Evolutionary conservation across 805 yeast genomes (phyloP).

Genomic region (Pichia scutulata): DNA sequence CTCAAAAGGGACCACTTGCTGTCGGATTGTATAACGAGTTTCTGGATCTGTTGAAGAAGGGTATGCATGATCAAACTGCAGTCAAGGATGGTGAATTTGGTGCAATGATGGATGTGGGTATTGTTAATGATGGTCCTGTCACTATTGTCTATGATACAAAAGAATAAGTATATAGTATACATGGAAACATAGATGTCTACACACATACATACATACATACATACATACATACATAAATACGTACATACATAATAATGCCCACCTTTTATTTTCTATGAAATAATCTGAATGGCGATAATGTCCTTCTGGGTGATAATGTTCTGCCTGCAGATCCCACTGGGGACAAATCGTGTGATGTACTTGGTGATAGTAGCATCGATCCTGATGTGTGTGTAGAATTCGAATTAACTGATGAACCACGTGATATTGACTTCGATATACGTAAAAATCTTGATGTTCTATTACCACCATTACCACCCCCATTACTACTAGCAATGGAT

Average conservation of each 20-base stretch:
- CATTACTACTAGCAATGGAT: not conserved
- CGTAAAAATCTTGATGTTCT: constrained; percentile 21
- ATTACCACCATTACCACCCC: not conserved
- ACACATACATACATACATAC: constrained; percentile 9
- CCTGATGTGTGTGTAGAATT: not conserved
- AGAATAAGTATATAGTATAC: constrained; percentile 26
- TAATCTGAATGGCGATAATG: constrained; percentile 26
- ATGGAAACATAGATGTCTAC: not conserved
- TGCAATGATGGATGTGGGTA: constrained; percentile 91
- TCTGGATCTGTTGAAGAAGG: constrained; percentile 36
- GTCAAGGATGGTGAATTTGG: constrained; percentile 91
- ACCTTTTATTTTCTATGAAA: constrained; percentile 10
- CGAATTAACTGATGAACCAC: constrained; percentile 9
- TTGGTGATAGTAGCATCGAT: not conserved
- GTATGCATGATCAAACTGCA: constrained; percentile 47
- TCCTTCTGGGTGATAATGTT: constrained; percentile 21
- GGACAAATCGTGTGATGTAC: not conserved
- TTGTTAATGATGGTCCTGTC: constrained; percentile 90
- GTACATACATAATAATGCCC: not conserved
- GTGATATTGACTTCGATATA: constrained; percentile 10
- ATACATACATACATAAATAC: not conserved
- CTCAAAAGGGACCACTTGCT: constrained; percentile 71
- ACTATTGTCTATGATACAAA: constrained; percentile 76
- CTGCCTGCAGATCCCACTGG: constrained; percentile 13
- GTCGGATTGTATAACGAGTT: constrained; percentile 45